Evolutionary conservation across 345 rosid genomes (phyloP).

Genomic region (Punica granatum): DNA sequence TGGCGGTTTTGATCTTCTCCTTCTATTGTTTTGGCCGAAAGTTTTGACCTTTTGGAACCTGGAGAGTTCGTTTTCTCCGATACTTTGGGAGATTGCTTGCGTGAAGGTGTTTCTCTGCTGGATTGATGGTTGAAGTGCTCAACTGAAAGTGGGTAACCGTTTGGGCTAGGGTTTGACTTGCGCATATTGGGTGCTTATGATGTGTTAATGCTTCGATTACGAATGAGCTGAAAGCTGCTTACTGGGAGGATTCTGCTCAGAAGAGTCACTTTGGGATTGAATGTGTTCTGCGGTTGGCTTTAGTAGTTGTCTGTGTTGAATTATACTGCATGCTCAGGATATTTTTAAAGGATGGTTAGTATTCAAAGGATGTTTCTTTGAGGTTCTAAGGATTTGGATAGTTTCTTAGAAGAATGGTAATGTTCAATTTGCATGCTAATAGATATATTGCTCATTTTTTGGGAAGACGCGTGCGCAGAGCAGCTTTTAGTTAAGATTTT

Average conservation of each 20-base stretch:
- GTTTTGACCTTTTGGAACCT: background rate
- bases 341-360: too few species aligned
- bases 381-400: too few species aligned
- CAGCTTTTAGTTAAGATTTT: background rate
- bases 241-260: background rate
- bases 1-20: background rate
- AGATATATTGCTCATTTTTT: background rate
- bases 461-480: background rate
- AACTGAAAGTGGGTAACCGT: background rate
- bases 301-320: background rate
- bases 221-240: background rate
- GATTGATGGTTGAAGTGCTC: background rate
- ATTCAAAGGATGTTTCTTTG: too few species aligned
- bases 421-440: background rate
- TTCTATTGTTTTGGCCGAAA: background rate
- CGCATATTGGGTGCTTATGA: background rate
- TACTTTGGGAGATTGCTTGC: slow-evolving; percentile 1
- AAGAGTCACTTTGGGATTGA: background rate
- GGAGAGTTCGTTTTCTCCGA: background rate
- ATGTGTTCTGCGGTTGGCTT: background rate
- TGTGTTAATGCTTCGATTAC: background rate
- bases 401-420: background rate
- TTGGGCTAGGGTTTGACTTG: background rate
- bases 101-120: background rate
- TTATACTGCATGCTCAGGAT: background rate